Evolutionary conservation across 768 basidiomycete genomes (phyloP), one percentile per base, ranked within the genome.

Genomic region (Boletus rubropictus): DNA sequence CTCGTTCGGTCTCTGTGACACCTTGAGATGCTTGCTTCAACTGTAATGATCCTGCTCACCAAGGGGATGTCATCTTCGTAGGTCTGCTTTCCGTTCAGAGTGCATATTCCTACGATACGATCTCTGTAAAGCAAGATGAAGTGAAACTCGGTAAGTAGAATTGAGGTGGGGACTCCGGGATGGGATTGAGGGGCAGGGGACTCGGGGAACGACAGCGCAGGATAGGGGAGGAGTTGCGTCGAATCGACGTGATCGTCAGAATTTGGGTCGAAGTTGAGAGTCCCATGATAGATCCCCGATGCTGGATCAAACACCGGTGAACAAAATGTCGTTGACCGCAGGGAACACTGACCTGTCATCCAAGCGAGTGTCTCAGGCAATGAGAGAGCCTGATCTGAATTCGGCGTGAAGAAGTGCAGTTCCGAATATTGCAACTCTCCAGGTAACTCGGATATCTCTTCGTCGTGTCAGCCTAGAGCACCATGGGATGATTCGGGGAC

Each of bases 381-480:
- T 12, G 83, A 83, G 28, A 79, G 69, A 17, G 79, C 78, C 67
- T 87, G 81, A 54, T 80, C 80, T 17, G 86, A 72, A 62, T 84
- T 80, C 0, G 78, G 77, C 7, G 83, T 83, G 60, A 77, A 94
- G 53, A 90, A 83, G 50, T 88, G 84, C 20, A 98, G 71, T 59
- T 92, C 86, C 4, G 90, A 92, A 52, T 80, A 71, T 43, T 79
- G 75, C 46, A 80, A 65, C 49, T 84, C 76, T 41, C 94, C 89
- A 15, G 92, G 92, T 7, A 98, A 72, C 63, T 97, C 95, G 27
- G 91, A 77, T 51, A 94, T 91, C 70, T 91, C 92, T 93, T 67
- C 39, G 56, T 47, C 31, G 50, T 35, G 47, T 72, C 53, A 69
- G 61, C 27, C 9, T 11, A 45, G 18, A 36, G 20, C 29, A 27